phyloP scores from a whole-genome alignment of 768 basidiomycete genomes.

The Hygrocybe punicea region DNA sequence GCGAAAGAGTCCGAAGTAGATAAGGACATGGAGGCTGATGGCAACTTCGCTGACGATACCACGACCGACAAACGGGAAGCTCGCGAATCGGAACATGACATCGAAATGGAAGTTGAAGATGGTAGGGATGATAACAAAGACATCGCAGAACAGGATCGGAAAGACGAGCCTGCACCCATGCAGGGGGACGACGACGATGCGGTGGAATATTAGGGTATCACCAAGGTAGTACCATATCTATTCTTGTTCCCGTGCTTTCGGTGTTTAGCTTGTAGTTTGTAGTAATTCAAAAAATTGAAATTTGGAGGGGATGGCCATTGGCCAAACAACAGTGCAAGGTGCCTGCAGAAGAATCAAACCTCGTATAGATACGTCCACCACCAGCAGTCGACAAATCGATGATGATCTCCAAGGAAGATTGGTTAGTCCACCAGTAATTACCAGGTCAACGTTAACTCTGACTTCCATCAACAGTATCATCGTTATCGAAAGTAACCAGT shows the following conservation, averaged over 20 bases:
- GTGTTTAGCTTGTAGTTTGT: background rate
- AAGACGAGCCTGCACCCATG: constrained; percentile 51
- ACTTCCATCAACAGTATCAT: too few relatives aligned
- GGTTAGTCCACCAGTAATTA: too few relatives aligned
- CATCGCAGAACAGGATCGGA: constrained; percentile 43
- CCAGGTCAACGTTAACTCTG: too few relatives aligned
- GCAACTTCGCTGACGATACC: constrained; percentile 16
- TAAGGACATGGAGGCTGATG: constrained; percentile 41
- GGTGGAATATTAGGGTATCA: constrained; percentile 62
- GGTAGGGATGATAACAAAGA: constrained; percentile 37
- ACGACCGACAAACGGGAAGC: constrained; percentile 7
- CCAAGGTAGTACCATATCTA: constrained; percentile 5
- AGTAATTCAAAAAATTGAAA: too few relatives aligned
- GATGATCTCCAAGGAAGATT: too few relatives aligned
- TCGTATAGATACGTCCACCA: too few relatives aligned
- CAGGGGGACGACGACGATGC: constrained; percentile 77
- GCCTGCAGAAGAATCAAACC: too few relatives aligned
- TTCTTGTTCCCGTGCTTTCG: background rate
- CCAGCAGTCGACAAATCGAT: too few relatives aligned
- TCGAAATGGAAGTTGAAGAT: constrained; percentile 39
- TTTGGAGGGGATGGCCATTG: too few relatives aligned
- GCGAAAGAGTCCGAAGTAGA: constrained; percentile 32
- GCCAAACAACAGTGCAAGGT: too few relatives aligned
- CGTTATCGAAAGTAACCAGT: too few relatives aligned
- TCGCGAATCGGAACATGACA: constrained; percentile 15